Conservation (phyloP, 805 yeast species). For the Schizosaccharomyces lindneri region DNA sequence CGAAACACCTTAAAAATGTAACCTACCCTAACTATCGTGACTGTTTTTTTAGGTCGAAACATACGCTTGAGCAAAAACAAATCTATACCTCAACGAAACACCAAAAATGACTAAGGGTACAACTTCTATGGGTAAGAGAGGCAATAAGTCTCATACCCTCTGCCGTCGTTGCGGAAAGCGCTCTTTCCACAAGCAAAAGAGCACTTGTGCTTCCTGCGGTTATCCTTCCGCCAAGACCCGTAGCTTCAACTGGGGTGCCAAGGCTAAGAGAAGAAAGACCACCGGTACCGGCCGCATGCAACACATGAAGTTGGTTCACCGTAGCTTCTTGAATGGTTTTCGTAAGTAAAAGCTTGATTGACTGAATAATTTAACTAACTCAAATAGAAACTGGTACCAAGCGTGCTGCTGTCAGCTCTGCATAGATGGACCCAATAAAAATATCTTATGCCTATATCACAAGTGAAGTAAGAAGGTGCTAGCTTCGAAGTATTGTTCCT, state of each 20-base stretch:
- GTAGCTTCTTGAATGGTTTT: slow-evolving; percentile 98
- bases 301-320: slow-evolving; percentile 86
- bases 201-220: slow-evolving; percentile 96
- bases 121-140: slow-evolving; percentile 20
- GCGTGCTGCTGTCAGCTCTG: not conserved
- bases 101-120: slow-evolving; percentile 3
- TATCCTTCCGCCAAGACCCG: slow-evolving; percentile 98
- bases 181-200: slow-evolving; percentile 97
- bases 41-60: not conserved
- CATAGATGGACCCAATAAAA: not conserved
- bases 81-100: not conserved
- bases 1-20: not conserved
- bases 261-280: slow-evolving; percentile 98
- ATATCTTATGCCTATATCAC: not conserved
- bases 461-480: not conserved
- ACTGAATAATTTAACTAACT: not conserved
- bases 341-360: slow-evolving; percentile 35
- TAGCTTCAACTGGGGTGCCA: slow-evolving; percentile 85
- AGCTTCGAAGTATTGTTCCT: no score
- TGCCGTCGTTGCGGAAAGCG: slow-evolving; percentile 91
- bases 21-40: not conserved
- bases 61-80: not conserved
- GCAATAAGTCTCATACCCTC: slow-evolving; percentile 97
- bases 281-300: slow-evolving; percentile 99
- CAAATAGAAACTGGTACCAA: not conserved